Evolutionary conservation across 345 rosid genomes (phyloP), one percentile per base, ranked within the genome.

Genomic region (Kernera saxatilis): DNA sequence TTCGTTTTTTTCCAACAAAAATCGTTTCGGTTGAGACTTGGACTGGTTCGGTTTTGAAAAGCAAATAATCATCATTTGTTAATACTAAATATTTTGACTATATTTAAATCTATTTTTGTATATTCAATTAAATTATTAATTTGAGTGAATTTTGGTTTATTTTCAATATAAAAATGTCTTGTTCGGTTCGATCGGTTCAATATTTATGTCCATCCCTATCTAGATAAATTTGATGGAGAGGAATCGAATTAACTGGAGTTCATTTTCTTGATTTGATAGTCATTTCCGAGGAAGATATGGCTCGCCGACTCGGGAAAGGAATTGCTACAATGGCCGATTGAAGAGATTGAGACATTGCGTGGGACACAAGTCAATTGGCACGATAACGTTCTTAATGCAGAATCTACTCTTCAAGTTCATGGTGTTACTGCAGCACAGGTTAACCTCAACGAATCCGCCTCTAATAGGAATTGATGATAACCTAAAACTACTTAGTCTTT

Each of bases 321-420:
- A 41, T 55, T 88, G 43, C 15, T 87, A 26, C 91, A 84, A 63
- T 87, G 92, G 96, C 96, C 98, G 0, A 62, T 89, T 2, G 37
- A 64, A 30, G 98, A 92, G 72, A 70, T 86, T 1, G 84, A 89
- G 72, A 84, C 43, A 46, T 87, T 83, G 6, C 84, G 87, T 15
- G 63, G 15, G 4, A 35, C 70, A 23, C 79, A 75, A 48, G 79
- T 82, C 2, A 60, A 41, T 3, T 51, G 82, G 65, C 23, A 51
- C 2, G 61, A 61, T 21, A 73, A 78, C 77, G 15, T 71, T 53
- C 77, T 84, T 1, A 26, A 78, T 63, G 70, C 73, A 69, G 89
- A 78, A 52, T 62, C 89, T 9, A n/a, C 48, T 11, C 30, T 83
- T 50, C 72, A 84, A 73, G 77, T 91, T 33, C 64, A 61, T 14